Base-by-base conservation (phyloP, 495 filamentous ascomycete genomes). In the Bacidia gigantensis region DNA sequence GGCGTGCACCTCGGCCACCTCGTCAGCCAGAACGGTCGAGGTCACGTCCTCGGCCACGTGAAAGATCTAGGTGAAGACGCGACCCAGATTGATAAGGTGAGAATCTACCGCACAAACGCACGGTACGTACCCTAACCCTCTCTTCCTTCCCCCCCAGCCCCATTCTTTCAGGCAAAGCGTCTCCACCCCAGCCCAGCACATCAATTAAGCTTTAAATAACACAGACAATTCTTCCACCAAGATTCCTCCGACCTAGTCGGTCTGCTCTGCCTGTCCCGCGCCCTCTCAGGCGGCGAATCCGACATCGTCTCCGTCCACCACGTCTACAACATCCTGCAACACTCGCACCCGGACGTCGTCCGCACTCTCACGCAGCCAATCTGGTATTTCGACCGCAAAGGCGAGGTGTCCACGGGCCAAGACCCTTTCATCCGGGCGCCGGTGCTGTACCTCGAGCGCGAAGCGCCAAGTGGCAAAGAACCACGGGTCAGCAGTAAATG, bases 331-430 rank as follows among this genome's bases (percentile, higher is more conserved):
- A 73, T 72, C 14, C 73, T 95, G 5, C 81, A 86, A 62, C 60
- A 56, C 9, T 80, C 89, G 63, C 78, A 83, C 3, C 89, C 87
- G 0, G 87, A 92, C 57, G 82, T 93, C 7, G 77, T 85, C 0
- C 76, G 82, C 65, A 78, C 78, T 26, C 70, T 95, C 46, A 81
- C 82, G 2, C 67, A 79, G 53, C 86, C 87, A 0, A 79, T 84
- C 58, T 95, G 89, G 88, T 93, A 92, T 68, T 92, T 95, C 62
- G 89, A 95, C 64, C 85, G 88, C 55, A 95, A 95, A 67, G 89
- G 89, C 41, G 89, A 94, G 69, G 79, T 75, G 1, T 80, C 75
- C 29, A 69, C 72, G 35, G 87, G 84, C 24, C 71, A 94, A 66
- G 79, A 89, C 35, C 79, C 82, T 49, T 95, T 77, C 60, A 84